These are phyloP conservation scores for Xanthoceras sorbifolium DNA, from an alignment of 345 rosid genomes.

Conservation along the genomic window DNA sequence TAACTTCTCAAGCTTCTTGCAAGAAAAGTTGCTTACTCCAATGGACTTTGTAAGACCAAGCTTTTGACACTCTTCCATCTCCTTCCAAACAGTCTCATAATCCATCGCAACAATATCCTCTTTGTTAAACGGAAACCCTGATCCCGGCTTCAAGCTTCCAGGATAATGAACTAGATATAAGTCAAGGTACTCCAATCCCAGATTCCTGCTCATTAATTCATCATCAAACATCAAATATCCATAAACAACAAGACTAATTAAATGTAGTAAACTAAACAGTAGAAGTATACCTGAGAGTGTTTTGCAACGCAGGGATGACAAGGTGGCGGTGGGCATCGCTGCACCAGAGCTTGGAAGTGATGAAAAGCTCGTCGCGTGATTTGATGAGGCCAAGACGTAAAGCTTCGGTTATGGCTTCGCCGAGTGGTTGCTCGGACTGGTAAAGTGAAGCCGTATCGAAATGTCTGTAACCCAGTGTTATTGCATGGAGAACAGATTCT, in stretches of 20 bases:
- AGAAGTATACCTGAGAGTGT: neutral
- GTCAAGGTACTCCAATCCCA: conserved; percentile 23
- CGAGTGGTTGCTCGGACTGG: conserved; percentile 32
- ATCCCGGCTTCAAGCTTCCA: neutral
- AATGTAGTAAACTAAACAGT: too few species aligned
- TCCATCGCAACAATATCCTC: conserved; percentile 18
- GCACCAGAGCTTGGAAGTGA: conserved; percentile 17
- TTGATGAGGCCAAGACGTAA: neutral
- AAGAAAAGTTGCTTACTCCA: too few species aligned
- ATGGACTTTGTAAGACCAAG: conserved; percentile 24
- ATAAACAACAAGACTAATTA: too few species aligned
- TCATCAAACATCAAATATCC: neutral
- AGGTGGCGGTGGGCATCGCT: neutral
- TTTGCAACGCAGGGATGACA: conserved; percentile 8
- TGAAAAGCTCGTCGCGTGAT: neutral
- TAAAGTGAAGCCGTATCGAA: conserved; percentile 12
- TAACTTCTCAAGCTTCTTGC: conserved; percentile 23
- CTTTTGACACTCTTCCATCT: conserved; percentile 28
- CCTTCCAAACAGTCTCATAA: conserved; percentile 21
- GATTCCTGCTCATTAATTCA: conserved; percentile 6
- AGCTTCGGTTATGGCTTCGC: conserved; percentile 28
- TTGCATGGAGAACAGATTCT: conserved; percentile 27
- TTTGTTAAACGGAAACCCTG: neutral
- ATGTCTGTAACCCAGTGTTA: conserved; percentile 22
- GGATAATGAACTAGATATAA: conserved; percentile 25